Base-by-base conservation (phyloP, 2,329 filamentous ascomycete species). In the Pseudopyrenochaeta lycopersici region DNA sequence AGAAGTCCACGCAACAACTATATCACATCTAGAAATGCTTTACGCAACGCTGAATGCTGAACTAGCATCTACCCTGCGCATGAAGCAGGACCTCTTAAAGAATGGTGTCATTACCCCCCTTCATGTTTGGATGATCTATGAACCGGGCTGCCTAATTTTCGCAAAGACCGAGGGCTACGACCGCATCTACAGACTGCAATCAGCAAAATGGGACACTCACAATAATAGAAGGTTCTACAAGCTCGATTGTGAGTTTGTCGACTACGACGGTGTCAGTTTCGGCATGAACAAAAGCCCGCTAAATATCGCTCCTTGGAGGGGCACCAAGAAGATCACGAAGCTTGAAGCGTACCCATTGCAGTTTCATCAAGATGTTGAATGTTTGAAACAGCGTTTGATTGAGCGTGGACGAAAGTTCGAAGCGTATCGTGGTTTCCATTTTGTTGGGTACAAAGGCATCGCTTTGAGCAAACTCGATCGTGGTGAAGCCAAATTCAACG, bases 371-470 rank as follows among this genome's bases (percentile, higher is more conserved):
- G 63, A 77, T 7, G 60, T 70, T 27, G 65, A 73, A 2, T 54
- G 67, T 4, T 48, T 82, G 18, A 72, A 68, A 20, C 45, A 66
- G 12, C 60, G 63, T 9, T 65, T 83, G 17, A 66, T 77, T 18
- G 65, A 70, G 11, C 74, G 80, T 5, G 81, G 81, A 11, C 71
- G 69, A 35, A 63, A 71, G 10, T 78, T 82, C 54, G 79, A 82
- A 56, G 54, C 65, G 14, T 69, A 80, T 39, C 74, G 73, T 32
- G 80, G 80, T 1, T 54, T 53, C 17, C 59, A 60, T 32, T 63
- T 64, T 47, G 58, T 61, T 14, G 53, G 46, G 4, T 64, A 64
- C 31, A 49, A 63, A 17, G 62, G 62, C 14, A 48, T 63, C 15
- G 57, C 54, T 15, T 18, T 61, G 3, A 51, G 49, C 6, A 51